phyloP scores from a whole-genome alignment of 176 grass and related monocot genomes.

The barley (Hordeum vulgare) region MorexV3_pseudomolecules_assembly NC_058524.1:611786112-611786611 shows the following conservation, averaged over 20 bases:
- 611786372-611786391: neutral
- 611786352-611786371: neutral
- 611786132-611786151: too few relatives aligned
- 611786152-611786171: too few relatives aligned
- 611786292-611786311: too few relatives aligned
- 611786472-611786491: neutral
- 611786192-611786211: too few relatives aligned
- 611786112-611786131: too few relatives aligned
- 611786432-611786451: neutral
- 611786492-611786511: neutral
- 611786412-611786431: neutral
- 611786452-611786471: neutral
- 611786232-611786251: too few relatives aligned
- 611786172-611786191: too few relatives aligned
- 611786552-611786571: neutral
- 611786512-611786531: neutral
- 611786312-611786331: too few relatives aligned
- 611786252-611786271: too few relatives aligned
- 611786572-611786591: neutral
- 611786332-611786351: too few relatives aligned
- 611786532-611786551: neutral
- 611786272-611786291: too few relatives aligned
- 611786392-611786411: neutral
- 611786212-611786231: too few relatives aligned
- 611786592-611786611: neutral